Evolutionary conservation across 2,329 filamentous ascomycete genomes (phyloP).

Genomic region (Penicillium sp.): DNA sequence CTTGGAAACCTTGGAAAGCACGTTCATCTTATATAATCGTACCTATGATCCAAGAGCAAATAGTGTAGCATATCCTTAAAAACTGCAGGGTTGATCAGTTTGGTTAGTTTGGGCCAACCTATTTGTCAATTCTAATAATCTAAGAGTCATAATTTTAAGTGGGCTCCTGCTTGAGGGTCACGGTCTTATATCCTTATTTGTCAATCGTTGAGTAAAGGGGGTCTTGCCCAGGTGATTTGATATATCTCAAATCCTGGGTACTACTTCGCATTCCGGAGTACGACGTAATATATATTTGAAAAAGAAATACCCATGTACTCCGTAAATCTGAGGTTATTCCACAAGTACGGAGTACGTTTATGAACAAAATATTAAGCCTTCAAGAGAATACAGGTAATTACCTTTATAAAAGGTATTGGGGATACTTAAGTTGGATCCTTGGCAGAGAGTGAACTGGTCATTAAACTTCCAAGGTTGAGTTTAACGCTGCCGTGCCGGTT

Average conservation of each 20-base stretch:
- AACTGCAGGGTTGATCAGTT: not conserved
- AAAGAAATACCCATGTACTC: not conserved
- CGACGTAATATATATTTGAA: not conserved
- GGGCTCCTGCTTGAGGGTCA: not conserved
- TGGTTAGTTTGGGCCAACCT: not conserved
- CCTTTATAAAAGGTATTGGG: too few species aligned
- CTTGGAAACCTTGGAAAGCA: too few species aligned
- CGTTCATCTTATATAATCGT: not conserved
- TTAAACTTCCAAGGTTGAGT: not conserved
- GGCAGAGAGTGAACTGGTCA: not conserved
- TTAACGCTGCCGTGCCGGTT: not conserved
- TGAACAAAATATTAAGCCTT: not conserved
- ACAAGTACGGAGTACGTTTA: not conserved
- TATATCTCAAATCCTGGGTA: not conserved
- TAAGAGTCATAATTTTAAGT: not conserved
- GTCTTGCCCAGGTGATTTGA: not conserved
- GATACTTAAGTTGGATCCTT: too few species aligned
- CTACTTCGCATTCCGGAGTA: not conserved
- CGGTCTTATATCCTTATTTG: not conserved
- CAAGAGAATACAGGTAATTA: too few species aligned
- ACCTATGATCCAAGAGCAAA: not conserved
- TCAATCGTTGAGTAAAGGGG: not conserved
- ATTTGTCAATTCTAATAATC: not conserved
- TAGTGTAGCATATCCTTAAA: not conserved
- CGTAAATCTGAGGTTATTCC: not conserved